phyloP scores from a whole-genome alignment of 176 grass and related monocot genomes.

The Bromus sterilis region DNA sequence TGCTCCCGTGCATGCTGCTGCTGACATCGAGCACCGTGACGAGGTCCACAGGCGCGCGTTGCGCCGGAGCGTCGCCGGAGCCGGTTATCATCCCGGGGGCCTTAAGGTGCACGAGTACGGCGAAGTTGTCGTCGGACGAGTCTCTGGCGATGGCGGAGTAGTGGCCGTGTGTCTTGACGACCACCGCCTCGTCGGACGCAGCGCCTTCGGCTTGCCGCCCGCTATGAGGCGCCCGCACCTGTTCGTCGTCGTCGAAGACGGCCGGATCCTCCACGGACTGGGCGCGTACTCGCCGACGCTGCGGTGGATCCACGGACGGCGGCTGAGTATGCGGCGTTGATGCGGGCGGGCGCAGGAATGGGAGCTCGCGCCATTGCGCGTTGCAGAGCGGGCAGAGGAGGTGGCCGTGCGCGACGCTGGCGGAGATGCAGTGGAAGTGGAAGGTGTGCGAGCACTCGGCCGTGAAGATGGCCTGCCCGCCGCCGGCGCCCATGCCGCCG shows the following conservation, averaged over 20 bases:
- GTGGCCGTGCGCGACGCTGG: background rate
- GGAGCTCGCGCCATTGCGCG: slow-evolving; percentile 22
- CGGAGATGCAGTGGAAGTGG: slow-evolving; percentile 44
- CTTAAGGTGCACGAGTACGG: slow-evolving; percentile 33
- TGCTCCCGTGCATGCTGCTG: slow-evolving; percentile 24
- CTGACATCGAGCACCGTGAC: slow-evolving; percentile 41
- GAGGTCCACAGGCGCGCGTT: slow-evolving; percentile 25
- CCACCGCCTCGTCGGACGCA: background rate
- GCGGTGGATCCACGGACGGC: background rate
- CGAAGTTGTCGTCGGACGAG: slow-evolving; percentile 14
- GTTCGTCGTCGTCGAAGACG: background rate
- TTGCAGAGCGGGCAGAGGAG: slow-evolving; percentile 41
- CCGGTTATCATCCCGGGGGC: background rate
- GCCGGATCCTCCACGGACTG: background rate
- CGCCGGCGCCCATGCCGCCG: background rate
- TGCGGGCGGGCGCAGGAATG: background rate
- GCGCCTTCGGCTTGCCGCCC: no score
- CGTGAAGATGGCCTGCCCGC: slow-evolving; percentile 26
- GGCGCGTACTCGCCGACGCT: no score
- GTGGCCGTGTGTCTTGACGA: slow-evolving; percentile 25
- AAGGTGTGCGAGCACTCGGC: slow-evolving; percentile 54
- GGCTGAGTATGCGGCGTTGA: background rate
- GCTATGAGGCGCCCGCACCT: background rate
- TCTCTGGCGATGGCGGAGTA: slow-evolving; percentile 26
- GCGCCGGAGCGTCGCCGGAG: background rate